Evolutionary conservation across 1,284 basidiomycete genomes (phyloP), one percentile per base, ranked within the genome.

Genomic region (Apiotrichum akiyoshidainum): DNA sequence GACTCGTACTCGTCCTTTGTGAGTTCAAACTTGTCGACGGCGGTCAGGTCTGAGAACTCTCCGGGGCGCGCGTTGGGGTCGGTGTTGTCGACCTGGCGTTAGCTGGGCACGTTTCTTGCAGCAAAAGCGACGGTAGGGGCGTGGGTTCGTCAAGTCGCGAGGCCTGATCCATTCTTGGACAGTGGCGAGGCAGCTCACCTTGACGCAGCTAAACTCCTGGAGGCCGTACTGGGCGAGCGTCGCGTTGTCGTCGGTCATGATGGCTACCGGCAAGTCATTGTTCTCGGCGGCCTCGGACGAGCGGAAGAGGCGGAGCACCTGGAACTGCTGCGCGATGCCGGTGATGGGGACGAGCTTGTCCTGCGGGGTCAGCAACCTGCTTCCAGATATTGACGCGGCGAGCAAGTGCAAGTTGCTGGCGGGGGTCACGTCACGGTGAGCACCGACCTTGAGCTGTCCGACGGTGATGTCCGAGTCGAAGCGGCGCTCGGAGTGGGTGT

Each of bases 11-110:
- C 90, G 26, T 85, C 85, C 13, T 87, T 83, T 12, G 86, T 88
- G 58, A 98, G 78, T 79, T 97, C 93, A 68, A 94, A 98, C 75
- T 97, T 97, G 41, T 96, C 86, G 1, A 96, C 92, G 75, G 88
- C 85, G 1, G 86, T 86, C 5, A 89, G 83, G 74, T 97, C 94
- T 5, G 87, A 85, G 59, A 88, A 85, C 71, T 93, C 75, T 57
- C 78, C 77, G 1, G 73, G 70, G 10, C 71, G 65, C 31, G 77
- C 72, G 31, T 87, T 81, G 1, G 91, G 91, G 70, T 93, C 86
- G 21, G 83, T 84, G 69, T 92, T 90, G 55, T 83, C 82, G 12
- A 93, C 86, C 91, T 93, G 59, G 21, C 12, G 26, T 31, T 7
- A 31, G 26, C 26, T 31, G 26, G 3, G 7, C 26, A 3, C 3